Base-by-base conservation (phyloP, 306 rosid species). In the Chamaecrista fasciculata region DNA sequence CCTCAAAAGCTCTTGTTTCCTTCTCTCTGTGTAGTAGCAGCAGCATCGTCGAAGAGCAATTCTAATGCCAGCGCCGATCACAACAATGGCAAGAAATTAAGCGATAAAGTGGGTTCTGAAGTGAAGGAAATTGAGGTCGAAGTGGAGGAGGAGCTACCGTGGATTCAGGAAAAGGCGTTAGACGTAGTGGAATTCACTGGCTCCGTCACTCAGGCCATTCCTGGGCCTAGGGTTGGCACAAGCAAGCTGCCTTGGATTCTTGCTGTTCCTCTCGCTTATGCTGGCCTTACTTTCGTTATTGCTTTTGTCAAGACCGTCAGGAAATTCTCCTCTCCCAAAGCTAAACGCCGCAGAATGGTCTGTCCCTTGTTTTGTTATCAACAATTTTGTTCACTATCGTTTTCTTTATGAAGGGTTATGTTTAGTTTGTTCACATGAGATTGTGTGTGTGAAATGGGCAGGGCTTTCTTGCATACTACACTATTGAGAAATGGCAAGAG, bases 141-240 rank as follows among this genome's bases (percentile, higher is more conserved):
- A 74, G 91, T 86, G 34, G 97, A 93, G 73, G 98, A 88, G 70
- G 97, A 90, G 57, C 70, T 93, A 11, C 97, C 98, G 0, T 90
- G 98, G 98, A 85, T 90, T 83, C 97, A 90, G 78, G 98, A 93
- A 53, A 90, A 93, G 81, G 96, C 98, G 42, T 52, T 90, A 73
- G 98, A 93, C 87, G 50, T 93, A 0, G 97, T 93, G 29, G 98
- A 93, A 74, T 93, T 90, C 87, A 86, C 98, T 0, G 98, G 98
- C 28, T 85, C 98, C 0, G 96, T 90, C 18, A 85, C 98, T 9
- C 98, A 86, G 64, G 90, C 97, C 16, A 69, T 93, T 80, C 97
- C 97, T 11, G 98, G 98, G 0, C 98, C 98, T 1, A 74, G 96
- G 77, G 98, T 93, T 26, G 96, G 98, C 23, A 64, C 86, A 73